Percentiles rank a stretch among this genome's conserved stretches.
These are phyloP conservation scores for Vicia faba DNA, from an alignment of 306 rosid species.

Conservation along the genomic window DNA sequence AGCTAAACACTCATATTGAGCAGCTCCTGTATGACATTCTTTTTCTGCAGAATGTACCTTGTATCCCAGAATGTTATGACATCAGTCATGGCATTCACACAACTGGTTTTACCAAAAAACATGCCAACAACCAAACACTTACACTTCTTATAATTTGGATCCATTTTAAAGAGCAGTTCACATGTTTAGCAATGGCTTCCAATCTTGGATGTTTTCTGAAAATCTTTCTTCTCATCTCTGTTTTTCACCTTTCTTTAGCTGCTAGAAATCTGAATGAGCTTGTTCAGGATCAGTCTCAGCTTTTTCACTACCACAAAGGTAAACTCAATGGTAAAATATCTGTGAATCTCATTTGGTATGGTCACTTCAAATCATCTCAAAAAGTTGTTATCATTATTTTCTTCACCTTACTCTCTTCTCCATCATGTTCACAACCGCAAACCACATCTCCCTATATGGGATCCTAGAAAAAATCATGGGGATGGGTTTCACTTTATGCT, in stretches of 20 bases:
- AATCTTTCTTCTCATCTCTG: slow-evolving; percentile 32
- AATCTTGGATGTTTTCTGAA: neutral
- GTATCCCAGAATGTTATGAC: too few species aligned
- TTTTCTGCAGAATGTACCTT: too few species aligned
- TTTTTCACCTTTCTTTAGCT: slow-evolving; percentile 51
- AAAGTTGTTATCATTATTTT: slow-evolving; percentile 72
- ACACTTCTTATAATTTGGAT: too few species aligned
- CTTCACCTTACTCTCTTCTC: slow-evolving; percentile 54
- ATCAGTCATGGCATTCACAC: too few species aligned
- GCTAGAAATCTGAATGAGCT: slow-evolving; percentile 51
- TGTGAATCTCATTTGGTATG: slow-evolving; percentile 81
- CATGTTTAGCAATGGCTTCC: slow-evolving; percentile 47
- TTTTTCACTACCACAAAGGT: slow-evolving; percentile 81
- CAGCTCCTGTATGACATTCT: too few species aligned
- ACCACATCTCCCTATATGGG: too few species aligned
- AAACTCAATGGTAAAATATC: slow-evolving; percentile 78
- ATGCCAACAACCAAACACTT: too few species aligned
- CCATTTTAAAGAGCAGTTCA: too few species aligned
- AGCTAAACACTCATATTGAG: too few species aligned
- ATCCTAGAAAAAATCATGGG: too few species aligned
- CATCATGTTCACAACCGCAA: neutral
- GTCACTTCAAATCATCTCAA: slow-evolving; percentile 73
- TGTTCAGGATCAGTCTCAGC: slow-evolving; percentile 60
- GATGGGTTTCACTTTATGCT: too few species aligned
- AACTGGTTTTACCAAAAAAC: too few species aligned